Evolutionary conservation across 768 basidiomycete species (phyloP).

Genomic region (Lactarius sanguifluus): DNA sequence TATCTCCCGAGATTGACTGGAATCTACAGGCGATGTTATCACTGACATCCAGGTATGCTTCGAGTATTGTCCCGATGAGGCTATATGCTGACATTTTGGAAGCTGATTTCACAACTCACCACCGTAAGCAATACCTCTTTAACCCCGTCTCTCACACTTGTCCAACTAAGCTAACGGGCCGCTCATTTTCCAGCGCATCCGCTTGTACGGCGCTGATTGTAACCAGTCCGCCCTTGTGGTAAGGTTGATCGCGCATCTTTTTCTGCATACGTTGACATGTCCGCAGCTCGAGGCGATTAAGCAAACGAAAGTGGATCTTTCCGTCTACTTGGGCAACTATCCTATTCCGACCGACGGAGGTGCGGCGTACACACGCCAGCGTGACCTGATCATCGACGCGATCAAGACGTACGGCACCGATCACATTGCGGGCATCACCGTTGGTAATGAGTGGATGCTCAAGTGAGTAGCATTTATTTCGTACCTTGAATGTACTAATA

Average conservation of each 20-base stretch:
- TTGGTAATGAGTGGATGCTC: conserved; percentile 90
- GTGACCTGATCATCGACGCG: conserved; percentile 60
- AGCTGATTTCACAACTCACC: conserved; percentile 87
- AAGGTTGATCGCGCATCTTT: conserved; percentile 32
- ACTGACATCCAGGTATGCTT: conserved; percentile 63
- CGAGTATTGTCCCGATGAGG: neutral
- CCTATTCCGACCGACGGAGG: conserved; percentile 58
- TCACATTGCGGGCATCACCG: conserved; percentile 77
- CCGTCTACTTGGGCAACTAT: conserved; percentile 76
- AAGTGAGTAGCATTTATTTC: conserved; percentile 46
- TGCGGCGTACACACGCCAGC: conserved; percentile 73
- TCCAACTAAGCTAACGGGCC: neutral
- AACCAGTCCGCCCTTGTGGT: conserved; percentile 78
- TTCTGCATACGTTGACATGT: neutral
- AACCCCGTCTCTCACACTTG: neutral
- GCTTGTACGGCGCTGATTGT: conserved; percentile 86
- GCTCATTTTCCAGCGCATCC: conserved; percentile 49
- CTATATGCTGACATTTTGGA: neutral
- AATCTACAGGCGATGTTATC: conserved; percentile 51
- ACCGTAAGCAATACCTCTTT: conserved; percentile 37
- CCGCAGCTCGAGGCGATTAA: conserved; percentile 80
- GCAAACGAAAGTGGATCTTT: conserved; percentile 85
- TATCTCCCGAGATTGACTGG: conserved; percentile 8
- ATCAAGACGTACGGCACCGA: conserved; percentile 75
- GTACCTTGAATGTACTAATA: neutral